Base-by-base conservation (phyloP, 305 asterid species). In the Rubia occidens region DNA sequence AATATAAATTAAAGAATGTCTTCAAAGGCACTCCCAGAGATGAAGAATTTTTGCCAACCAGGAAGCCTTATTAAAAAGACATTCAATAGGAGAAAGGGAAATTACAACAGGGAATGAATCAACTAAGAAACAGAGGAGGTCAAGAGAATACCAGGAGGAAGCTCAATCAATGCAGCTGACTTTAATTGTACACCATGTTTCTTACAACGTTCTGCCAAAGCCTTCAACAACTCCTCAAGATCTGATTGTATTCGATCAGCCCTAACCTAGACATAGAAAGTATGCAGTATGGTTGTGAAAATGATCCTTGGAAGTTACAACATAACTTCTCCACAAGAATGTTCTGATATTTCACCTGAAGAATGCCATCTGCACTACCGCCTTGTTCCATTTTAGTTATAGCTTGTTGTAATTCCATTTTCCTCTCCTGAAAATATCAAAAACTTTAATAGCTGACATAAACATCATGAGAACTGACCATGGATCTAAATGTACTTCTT, bases 291-390 rank as follows among this genome's bases (percentile, higher is more conserved):
- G 56, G 59, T 53, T 45, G 61, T 75, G 17, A 66, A 64, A 64
- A 42, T 63, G 71, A 68, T 53, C 32, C 15, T 62, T 69, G 54
- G 56, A 51, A 51, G 56, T 17, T 51, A 51, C 17, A 15, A 63
- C 17, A 53, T 0, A 63, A n/a, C 14, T 60, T 72, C 3, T 24
- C 11, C 7, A 65, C 43, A n/a, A 64, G 32, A 53, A 39, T 24
- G 26, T 6, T 61, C 45, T 24, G 70, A 53, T 58, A 60, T 68
- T 62, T 78, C 68, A 93, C 98, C 97, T 93, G 97, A 81, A 93
- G 99, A 83, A 94, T 86, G 78, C 99, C 99, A 78, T 94, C 99
- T 67, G 94, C 91, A 81, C 99, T 94, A 77, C 99, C 99, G 77
- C 99, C 97, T 82, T 94, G 99, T 79, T 94, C 99, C 90, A 94